These are phyloP conservation scores for Mytilinidion resinicola DNA, from an alignment of 495 filamentous ascomycete genomes.

Conservation along the genomic window DNA sequence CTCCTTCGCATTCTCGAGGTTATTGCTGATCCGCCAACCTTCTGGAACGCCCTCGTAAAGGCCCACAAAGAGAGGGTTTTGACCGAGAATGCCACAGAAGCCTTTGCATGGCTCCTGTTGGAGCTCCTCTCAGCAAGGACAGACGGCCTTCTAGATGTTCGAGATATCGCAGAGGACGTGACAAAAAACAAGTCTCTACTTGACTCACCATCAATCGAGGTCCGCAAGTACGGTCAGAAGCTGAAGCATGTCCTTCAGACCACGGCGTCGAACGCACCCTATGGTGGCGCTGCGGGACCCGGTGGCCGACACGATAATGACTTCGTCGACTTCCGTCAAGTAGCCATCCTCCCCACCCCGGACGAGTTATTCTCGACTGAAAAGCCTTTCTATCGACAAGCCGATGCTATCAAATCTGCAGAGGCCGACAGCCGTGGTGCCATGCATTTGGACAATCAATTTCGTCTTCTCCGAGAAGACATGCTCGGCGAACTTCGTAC, in stretches of 20 bases:
- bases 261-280: slow-evolving; percentile 11
- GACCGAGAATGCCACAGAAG: slow-evolving; percentile 34
- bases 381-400: slow-evolving; percentile 51
- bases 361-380: slow-evolving; percentile 59
- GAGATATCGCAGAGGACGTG: slow-evolving; percentile 5
- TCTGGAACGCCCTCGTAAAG: slow-evolving; percentile 54
- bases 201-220: slow-evolving; percentile 7
- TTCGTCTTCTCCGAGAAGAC: slow-evolving; percentile 69
- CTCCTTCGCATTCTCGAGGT: slow-evolving; percentile 47
- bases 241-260: slow-evolving; percentile 41
- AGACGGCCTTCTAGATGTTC: slow-evolving; percentile 13
- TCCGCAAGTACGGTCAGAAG: slow-evolving; percentile 26
- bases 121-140: slow-evolving; percentile 48
- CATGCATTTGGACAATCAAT: slow-evolving; percentile 68
- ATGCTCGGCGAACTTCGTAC: slow-evolving; percentile 62
- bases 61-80: slow-evolving; percentile 40
- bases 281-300: slow-evolving; percentile 32
- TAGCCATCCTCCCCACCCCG: slow-evolving; percentile 60
- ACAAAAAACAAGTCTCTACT: slow-evolving; percentile 9
- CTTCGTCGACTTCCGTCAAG: slow-evolving; percentile 52
- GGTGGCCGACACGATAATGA: slow-evolving; percentile 82
- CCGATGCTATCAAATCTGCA: slow-evolving; percentile 10
- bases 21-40: slow-evolving; percentile 52
- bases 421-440: slow-evolving; percentile 34
- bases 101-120: slow-evolving; percentile 55